Conservation (phyloP, 2,329 filamentous ascomycete species). For the Hirsutella rhossiliensis region DNA sequence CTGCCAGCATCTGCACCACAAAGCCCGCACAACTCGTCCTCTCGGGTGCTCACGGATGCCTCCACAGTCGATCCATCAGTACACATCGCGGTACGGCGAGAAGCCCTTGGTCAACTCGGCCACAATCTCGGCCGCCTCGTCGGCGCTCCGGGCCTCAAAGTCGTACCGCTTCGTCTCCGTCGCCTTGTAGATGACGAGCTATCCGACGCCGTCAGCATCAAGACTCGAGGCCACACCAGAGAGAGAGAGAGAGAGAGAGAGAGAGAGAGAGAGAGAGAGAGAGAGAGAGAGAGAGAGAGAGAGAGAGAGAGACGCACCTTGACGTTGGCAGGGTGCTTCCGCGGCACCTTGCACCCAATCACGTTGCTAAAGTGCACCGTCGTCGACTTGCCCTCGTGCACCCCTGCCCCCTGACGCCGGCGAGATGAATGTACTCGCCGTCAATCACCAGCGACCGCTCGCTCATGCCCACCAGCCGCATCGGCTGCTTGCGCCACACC, state of each 20-base stretch:
- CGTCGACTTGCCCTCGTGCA: slow-evolving; percentile 59
- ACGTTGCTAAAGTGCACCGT: slow-evolving; percentile 76
- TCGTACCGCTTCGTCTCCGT: slow-evolving; percentile 74
- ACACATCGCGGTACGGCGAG: slow-evolving; percentile 51
- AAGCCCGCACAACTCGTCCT: too few relatives aligned
- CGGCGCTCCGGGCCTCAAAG: slow-evolving; percentile 62
- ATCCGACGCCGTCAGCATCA: slow-evolving; percentile 3
- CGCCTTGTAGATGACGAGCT: slow-evolving; percentile 62
- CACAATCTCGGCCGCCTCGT: slow-evolving; percentile 70
- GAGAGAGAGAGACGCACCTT: slow-evolving; percentile 50
- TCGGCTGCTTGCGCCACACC: slow-evolving; percentile 72
- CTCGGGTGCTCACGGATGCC: too few relatives aligned
- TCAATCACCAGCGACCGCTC: slow-evolving; percentile 70
- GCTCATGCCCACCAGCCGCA: slow-evolving; percentile 66
- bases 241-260: too few relatives aligned
- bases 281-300: too few relatives aligned
- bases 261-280: too few relatives aligned
- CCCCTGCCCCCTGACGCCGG: slow-evolving; percentile 53
- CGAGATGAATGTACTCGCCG: slow-evolving; percentile 78
- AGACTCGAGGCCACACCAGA: too few relatives aligned
- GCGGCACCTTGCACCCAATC: slow-evolving; percentile 68
- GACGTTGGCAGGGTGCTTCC: slow-evolving; percentile 71
- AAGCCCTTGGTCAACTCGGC: slow-evolving; percentile 67
- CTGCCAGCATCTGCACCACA: too few relatives aligned
- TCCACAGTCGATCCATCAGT: too few relatives aligned